Base-by-base conservation (phyloP, 2,329 filamentous ascomycete species). In the Aspergillus felis region DNA sequence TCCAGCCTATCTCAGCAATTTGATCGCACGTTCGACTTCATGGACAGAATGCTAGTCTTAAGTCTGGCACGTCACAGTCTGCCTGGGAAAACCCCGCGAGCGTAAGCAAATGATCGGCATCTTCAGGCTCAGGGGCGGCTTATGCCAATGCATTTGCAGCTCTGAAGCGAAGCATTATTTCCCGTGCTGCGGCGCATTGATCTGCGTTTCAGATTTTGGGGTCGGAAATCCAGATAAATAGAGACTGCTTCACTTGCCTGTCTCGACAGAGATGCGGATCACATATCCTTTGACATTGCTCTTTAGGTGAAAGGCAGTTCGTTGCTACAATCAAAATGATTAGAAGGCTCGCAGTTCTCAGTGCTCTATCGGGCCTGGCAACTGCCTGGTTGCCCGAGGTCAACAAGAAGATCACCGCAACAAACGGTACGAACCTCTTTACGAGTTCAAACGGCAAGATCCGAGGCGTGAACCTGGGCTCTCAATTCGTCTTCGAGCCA, bases 401-500 rank as follows among this genome's bases (percentile, higher is more conserved):
- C n/a, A 61, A 68, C 53, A 67, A 64, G 47, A 56, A 63, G 29
- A 67, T 70, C 56, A 58, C 60, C n/a, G 57, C 66, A 2, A 51
- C 27, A 46, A 59, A 64, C 52, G 67, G 68, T 12, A 56, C 60
- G 9, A 65, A 69, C 56, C 63, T 70, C n/a, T 68, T 68, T 51
- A 55, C 60, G 2, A 20, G 29, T 0, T 62, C 57, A 0, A 61
- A 59, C 1, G 60, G 60, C 27, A 82, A 82, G 65, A 79, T 84
- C 53, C 79, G 82, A 9, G 82, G 82, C 32, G 82, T 84, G 56
- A 84, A 84, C 64, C 69, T 84, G 8, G 81, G 82, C 5, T 77
- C 78, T 0, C 73, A 79, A 25, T 83, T 84, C 63, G 66, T 84
- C 54, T 70, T 79, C 35, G 82, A 85, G 69, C 81, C 81, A 7